Percentiles rank a stretch among this genome's conserved stretches.
phyloP scores from a whole-genome alignment of 352 stramenopile species.

The Globisporangium abappressorium region DNA sequence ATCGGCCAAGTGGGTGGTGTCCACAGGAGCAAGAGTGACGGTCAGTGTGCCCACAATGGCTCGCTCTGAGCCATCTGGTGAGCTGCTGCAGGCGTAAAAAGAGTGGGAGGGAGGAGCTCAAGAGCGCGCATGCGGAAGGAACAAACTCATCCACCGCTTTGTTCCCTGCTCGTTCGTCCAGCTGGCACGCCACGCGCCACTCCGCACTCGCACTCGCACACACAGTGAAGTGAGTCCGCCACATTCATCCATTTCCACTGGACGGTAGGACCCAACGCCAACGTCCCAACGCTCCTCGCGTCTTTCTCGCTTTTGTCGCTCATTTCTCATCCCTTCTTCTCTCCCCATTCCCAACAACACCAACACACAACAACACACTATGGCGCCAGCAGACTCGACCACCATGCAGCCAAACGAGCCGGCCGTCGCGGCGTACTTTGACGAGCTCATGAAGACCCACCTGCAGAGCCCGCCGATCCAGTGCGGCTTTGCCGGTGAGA shows the following conservation, averaged over 20 bases:
- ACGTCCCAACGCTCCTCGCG: neutral
- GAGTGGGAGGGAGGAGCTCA: constrained; percentile 6
- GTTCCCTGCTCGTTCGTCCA: constrained; percentile 10
- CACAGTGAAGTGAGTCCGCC: neutral
- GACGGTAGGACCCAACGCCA: neutral
- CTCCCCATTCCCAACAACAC: neutral
- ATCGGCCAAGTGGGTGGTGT: neutral
- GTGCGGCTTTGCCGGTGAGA: constrained; percentile 44
- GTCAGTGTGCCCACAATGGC: neutral
- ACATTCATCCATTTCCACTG: constrained; percentile 12
- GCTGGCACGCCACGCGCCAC: neutral
- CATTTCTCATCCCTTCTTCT: neutral
- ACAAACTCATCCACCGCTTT: neutral
- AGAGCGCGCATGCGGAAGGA: neutral
- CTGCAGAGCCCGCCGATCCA: constrained; percentile 49
- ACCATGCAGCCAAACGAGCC: constrained; percentile 45
- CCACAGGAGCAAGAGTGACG: neutral
- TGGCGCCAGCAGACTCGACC: constrained; percentile 8
- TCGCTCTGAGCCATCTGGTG: constrained; percentile 7
- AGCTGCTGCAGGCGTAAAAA: neutral
- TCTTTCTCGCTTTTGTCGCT: neutral
- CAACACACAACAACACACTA: neutral
- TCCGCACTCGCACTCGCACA: neutral
- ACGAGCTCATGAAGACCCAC: constrained; percentile 50
- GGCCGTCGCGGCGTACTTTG: constrained; percentile 57